These are phyloP conservation scores for Camellia sinensis DNA, from an alignment of 148 eudicot species.

Conservation along the genomic window DNA sequence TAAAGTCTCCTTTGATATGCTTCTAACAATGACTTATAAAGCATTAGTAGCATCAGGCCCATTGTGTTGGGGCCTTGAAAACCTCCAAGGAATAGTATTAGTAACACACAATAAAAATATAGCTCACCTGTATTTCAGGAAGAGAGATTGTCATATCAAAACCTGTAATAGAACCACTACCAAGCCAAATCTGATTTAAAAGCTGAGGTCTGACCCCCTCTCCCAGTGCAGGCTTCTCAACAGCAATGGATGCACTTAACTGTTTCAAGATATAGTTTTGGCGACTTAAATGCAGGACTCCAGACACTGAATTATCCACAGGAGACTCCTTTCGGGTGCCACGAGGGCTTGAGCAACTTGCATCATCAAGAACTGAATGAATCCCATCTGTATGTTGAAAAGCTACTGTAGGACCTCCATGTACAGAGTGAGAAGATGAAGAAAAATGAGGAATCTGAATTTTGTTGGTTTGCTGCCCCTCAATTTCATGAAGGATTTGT, in stretches of 20 bases:
- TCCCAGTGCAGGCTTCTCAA: conserved; percentile 45
- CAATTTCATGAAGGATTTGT: conserved; percentile 32
- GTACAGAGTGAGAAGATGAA: conserved; percentile 28
- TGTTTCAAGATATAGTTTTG: conserved; percentile 56
- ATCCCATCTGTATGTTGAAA: conserved; percentile 24
- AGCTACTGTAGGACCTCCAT: conserved; percentile 24
- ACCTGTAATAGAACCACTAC: conserved; percentile 70
- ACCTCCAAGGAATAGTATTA: not conserved
- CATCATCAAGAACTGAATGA: conserved; percentile 30
- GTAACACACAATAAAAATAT: not conserved
- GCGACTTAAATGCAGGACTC: conserved; percentile 30
- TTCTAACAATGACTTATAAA: not conserved
- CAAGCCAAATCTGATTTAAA: conserved; percentile 59
- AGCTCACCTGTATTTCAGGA: conserved; percentile 67
- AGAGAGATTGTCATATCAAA: conserved; percentile 71
- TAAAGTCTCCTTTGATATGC: not conserved
- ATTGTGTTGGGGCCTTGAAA: not conserved
- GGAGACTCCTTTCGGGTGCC: conserved; percentile 24
- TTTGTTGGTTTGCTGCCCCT: conserved; percentile 30
- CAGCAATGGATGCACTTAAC: conserved; percentile 45
- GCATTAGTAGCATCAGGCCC: not conserved
- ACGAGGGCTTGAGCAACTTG: conserved; percentile 43
- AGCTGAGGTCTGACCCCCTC: conserved; percentile 31
- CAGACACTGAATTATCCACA: conserved; percentile 25
- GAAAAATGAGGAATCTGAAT: conserved; percentile 48